phyloP scores from a whole-genome alignment of 768 basidiomycete genomes.

The Gloeostereum incarnatum region DNA sequence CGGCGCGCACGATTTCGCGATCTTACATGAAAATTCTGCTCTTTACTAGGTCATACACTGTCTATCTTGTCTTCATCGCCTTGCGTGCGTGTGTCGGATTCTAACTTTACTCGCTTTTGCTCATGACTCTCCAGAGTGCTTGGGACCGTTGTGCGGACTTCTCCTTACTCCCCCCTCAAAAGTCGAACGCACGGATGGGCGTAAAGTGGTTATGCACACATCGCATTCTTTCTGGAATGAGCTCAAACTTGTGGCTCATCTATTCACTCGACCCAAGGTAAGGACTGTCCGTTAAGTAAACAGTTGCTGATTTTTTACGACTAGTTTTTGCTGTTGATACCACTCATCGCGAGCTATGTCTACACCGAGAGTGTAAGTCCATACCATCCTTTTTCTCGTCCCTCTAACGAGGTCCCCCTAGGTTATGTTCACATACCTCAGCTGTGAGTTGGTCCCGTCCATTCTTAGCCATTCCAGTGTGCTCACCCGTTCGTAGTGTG shows the following conservation, averaged over 20 bases:
- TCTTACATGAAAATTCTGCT: too few species aligned
- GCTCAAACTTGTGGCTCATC: not conserved
- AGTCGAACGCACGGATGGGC: conserved; percentile 1
- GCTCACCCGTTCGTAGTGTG: too few species aligned
- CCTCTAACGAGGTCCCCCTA: too few species aligned
- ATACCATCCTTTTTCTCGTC: not conserved
- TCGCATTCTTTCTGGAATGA: not conserved
- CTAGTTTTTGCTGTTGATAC: not conserved
- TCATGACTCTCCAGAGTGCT: too few species aligned
- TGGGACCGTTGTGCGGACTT: conserved; percentile 1
- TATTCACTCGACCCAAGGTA: conserved; percentile 1
- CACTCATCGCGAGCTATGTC: not conserved
- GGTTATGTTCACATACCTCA: not conserved
- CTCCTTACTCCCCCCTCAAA: not conserved
- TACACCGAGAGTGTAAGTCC: not conserved
- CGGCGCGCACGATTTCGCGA: too few species aligned
- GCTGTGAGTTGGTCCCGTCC: not conserved
- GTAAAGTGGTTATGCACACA: not conserved
- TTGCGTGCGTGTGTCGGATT: too few species aligned
- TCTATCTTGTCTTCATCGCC: conserved; percentile 3
- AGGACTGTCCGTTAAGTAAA: too few species aligned
- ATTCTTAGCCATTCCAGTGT: not conserved
- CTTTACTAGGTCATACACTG: too few species aligned
- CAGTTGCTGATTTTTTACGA: too few species aligned
- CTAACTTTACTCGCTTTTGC: too few species aligned